These are phyloP conservation scores for Sophora flavescens DNA, from an alignment of 306 rosid genomes.

Conservation along the genomic window DNA sequence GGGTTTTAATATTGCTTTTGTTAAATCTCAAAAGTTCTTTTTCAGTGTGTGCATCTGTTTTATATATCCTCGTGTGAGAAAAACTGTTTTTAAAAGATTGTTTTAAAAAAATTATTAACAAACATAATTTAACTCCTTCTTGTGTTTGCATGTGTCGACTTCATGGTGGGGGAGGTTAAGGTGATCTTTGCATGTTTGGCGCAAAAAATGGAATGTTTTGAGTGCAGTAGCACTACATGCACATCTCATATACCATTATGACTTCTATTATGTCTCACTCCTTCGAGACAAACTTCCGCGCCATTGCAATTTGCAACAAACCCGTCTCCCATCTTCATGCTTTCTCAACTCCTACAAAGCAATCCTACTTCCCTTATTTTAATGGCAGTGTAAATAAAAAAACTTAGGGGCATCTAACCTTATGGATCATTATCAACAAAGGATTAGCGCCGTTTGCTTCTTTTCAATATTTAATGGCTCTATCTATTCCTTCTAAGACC, in stretches of 20 bases:
- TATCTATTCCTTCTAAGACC: neutral
- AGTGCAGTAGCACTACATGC: conserved; percentile 43
- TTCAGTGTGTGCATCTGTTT: too few relatives aligned
- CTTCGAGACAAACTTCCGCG: conserved; percentile 46
- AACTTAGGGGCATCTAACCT: conserved; percentile 14
- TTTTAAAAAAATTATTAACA: too few relatives aligned
- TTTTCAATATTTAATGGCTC: neutral
- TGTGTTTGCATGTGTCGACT: too few relatives aligned
- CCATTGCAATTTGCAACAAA: conserved; percentile 48
- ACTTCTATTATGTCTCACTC: conserved; percentile 50
- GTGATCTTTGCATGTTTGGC: conserved; percentile 52
- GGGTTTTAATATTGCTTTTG: too few relatives aligned
- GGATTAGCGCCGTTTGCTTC: conserved; percentile 39
- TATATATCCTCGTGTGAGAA: too few relatives aligned
- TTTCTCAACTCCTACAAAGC: conserved; percentile 22
- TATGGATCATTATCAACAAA: conserved; percentile 6
- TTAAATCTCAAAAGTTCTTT: too few relatives aligned
- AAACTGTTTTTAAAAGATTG: too few relatives aligned
- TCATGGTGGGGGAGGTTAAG: too few relatives aligned
- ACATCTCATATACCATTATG: conserved; percentile 43
- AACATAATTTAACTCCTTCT: too few relatives aligned
- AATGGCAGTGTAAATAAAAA: neutral
- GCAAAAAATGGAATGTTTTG: conserved; percentile 47
- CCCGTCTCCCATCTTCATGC: conserved; percentile 18
- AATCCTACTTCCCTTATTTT: neutral